Conservation (phyloP, 2,329 filamentous ascomycete species). For the Aspergillus caelatus region DNA sequence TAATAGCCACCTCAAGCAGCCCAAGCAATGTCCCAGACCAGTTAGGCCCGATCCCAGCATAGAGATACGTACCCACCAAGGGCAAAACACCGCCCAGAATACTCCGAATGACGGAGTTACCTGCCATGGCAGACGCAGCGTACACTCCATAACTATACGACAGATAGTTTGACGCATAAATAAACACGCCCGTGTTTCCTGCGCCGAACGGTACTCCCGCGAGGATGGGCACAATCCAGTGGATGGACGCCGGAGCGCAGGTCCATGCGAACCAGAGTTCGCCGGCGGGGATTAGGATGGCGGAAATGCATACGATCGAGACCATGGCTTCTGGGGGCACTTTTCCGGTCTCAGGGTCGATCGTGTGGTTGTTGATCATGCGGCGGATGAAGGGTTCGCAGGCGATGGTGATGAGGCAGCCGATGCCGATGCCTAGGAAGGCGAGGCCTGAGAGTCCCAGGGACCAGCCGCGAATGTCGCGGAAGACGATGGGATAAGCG, state of each 20-base stretch:
- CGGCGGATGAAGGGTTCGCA: constrained; percentile 70
- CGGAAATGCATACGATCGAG: constrained; percentile 75
- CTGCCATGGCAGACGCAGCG: constrained; percentile 76
- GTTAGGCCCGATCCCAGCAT: constrained; percentile 67
- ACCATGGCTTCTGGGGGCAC: constrained; percentile 79
- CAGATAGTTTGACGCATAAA: constrained; percentile 80
- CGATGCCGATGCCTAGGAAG: constrained; percentile 72
- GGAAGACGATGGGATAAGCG: constrained; percentile 84
- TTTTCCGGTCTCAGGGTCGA: constrained; percentile 74
- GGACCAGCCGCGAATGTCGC: constrained; percentile 73
- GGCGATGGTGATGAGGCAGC: constrained; percentile 55
- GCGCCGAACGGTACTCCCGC: constrained; percentile 79
- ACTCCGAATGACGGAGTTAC: constrained; percentile 74
- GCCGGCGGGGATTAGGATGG: constrained; percentile 72
- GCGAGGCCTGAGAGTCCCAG: constrained; percentile 73
- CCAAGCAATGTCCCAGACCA: constrained; percentile 80
- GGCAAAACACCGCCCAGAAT: constrained; percentile 77
- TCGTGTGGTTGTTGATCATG: constrained; percentile 75
- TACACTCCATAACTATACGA: constrained; percentile 80
- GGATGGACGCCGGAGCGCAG: constrained; percentile 73
- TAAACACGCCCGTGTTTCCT: constrained; percentile 78
- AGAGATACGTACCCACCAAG: constrained; percentile 74
- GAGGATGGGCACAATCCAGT: constrained; percentile 78
- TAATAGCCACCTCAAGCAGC: constrained; percentile 70
- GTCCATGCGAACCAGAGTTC: constrained; percentile 91